Evolutionary conservation across 805 yeast genomes (phyloP), one percentile per base, ranked within the genome.

Genomic region (Jamesozyma spencerorum): DNA sequence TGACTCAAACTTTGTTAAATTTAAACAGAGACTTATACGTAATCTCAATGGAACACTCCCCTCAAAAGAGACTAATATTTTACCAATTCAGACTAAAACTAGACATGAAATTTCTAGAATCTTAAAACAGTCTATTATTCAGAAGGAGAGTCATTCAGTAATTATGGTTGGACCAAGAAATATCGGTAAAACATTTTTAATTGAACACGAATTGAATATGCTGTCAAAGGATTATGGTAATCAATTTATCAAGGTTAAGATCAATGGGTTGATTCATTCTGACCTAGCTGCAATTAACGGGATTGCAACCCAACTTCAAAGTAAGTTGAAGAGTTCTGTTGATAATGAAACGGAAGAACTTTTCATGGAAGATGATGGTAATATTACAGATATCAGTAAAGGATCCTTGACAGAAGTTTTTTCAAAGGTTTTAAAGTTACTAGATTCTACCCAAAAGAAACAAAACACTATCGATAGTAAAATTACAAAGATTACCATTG

Each of bases 241-340:
- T 27, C 74, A 76, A 37, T 85, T 77, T 53, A 66, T 88, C 14
- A 66, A 74, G 0, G 74, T 92, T 10, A 58, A 71, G 18, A 63
- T 90, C 22, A 77, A 81, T 44, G 96, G 96, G 0, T 60, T 71
- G 12, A 70, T 79, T 3, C 95, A 85, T 54, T 55, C 70, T 48
- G 97, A 90, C 54, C 72, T 70, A 36, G 64, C 73, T 37, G 97
- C 97, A 0, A 73, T 92, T 12, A 71, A 88, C 38, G 88, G 85
- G 48, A 82, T 92, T 42, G 95, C 95, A 0, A 68, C 81, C 34
- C 97, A 88, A 58, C 62, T 90, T 31, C 95, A 85, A 54, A 55
- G 54, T 14, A 67, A 64, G 39, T 55, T 70, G 38, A 50, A 60
- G 30, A n/a, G 20, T 11, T 15, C 7, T 10, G 18, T 34, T 39